Percentiles rank a stretch among this genome's conserved stretches.
Conservation (phyloP, 306 rosid species). For the Cicer arietinum region DNA sequence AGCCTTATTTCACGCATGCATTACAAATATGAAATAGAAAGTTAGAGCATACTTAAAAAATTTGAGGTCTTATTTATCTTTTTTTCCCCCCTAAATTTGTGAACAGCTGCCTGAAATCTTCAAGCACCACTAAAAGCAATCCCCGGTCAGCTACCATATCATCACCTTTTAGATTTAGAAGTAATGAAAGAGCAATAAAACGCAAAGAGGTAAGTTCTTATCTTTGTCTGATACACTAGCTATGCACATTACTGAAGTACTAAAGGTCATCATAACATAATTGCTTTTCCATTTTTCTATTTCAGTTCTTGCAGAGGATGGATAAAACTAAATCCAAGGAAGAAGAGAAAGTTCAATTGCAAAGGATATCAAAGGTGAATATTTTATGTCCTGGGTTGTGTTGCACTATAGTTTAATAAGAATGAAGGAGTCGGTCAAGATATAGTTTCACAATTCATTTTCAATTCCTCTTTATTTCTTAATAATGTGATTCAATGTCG, state of each 20-base stretch:
- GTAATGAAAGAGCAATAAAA: conserved; percentile 91
- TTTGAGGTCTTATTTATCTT: neutral
- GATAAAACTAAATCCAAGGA: conserved; percentile 66
- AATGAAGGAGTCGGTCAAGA: neutral
- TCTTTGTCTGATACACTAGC: conserved; percentile 19
- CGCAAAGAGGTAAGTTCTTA: conserved; percentile 78
- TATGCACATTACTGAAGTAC: conserved; percentile 11
- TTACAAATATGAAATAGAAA: conserved; percentile 16
- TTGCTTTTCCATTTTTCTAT: conserved; percentile 39
- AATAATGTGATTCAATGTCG: conserved; percentile 21
- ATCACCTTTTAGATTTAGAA: conserved; percentile 75
- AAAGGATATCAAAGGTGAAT: conserved; percentile 63
- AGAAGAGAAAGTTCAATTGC: conserved; percentile 57
- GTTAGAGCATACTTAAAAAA: conserved; percentile 12
- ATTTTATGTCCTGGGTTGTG: neutral
- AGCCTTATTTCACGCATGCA: neutral
- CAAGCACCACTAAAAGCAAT: conserved; percentile 53
- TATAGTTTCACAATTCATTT: conserved; percentile 13
- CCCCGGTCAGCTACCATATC: conserved; percentile 50
- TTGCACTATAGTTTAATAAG: conserved; percentile 19
- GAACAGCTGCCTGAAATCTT: conserved; percentile 59
- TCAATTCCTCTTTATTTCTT: conserved; percentile 7
- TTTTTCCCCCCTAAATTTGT: conserved; percentile 27
- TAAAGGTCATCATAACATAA: neutral
- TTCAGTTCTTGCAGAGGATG: conserved; percentile 74